phyloP scores from a whole-genome alignment of 75 land plant species.

The Pinus albicaulis region DNA sequence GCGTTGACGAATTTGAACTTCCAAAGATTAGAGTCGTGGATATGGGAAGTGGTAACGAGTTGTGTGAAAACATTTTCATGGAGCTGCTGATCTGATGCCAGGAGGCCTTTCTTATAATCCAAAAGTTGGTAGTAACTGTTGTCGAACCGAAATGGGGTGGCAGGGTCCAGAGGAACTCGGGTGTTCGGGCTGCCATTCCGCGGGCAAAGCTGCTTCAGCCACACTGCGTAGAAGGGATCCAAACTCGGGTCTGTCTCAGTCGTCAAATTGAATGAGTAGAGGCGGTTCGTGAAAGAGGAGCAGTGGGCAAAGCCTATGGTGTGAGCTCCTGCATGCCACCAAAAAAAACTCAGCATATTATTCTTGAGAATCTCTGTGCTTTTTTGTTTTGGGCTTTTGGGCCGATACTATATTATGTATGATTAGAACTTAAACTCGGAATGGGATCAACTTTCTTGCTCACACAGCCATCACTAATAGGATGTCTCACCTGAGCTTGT shows the following conservation, averaged over 20 bases:
- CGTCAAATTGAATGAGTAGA: constrained; percentile 36
- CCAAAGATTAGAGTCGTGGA: constrained; percentile 4
- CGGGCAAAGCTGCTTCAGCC: constrained; percentile 32
- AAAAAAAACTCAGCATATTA: too few relatives aligned
- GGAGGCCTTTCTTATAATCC: constrained; percentile 5
- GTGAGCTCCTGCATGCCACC: constrained; percentile 27
- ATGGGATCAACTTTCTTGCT: too few relatives aligned
- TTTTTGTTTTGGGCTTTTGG: too few relatives aligned
- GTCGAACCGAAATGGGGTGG: constrained; percentile 17
- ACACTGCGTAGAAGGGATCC: constrained; percentile 17
- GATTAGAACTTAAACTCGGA: too few relatives aligned
- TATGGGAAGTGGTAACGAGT: background rate
- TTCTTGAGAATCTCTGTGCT: too few relatives aligned
- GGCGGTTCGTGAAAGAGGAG: constrained; percentile 27
- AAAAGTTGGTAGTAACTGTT: constrained; percentile 23
- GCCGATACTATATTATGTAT: too few relatives aligned
- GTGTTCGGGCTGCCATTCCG: background rate
- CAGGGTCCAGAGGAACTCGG: constrained; percentile 19
- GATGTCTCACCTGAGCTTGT: too few relatives aligned
- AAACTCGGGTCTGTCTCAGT: constrained; percentile 29
- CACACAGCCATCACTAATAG: too few relatives aligned
- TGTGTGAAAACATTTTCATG: background rate
- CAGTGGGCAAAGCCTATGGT: constrained; percentile 37
- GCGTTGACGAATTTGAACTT: constrained; percentile 11
- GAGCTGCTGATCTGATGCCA: constrained; percentile 11